Evolutionary conservation across 2,329 filamentous ascomycete genomes (phyloP), one percentile per base, ranked within the genome.

Genomic region (Xenoacremonium recifei): DNA sequence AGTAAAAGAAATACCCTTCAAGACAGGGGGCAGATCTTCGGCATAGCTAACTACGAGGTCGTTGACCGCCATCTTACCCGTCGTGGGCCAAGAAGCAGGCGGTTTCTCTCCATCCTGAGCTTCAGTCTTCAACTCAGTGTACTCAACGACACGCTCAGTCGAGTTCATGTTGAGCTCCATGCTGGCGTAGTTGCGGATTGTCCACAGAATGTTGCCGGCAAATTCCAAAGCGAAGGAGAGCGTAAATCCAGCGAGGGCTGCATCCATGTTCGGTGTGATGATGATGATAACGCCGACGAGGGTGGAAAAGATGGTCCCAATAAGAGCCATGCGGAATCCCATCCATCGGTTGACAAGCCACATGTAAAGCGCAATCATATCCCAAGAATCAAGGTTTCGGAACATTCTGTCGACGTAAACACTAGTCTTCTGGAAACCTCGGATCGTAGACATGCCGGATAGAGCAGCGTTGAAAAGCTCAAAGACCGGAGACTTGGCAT

Each of bases 141-240:
- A 92, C 60, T 91, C 87, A 4, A 89, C 70, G 19, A 92, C 80
- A 21, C 87, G 75, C 64, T 92, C 87, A 0, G 83, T 82, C 1
- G 85, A 79, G 55, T 90, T 90, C 84, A 91, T 89, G 56, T 87
- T 80, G 4, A 91, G 69, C 59, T 92, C 87, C 16, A 89, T 68
- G 47, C 80, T 82, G 0, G 85, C 77, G 57, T 88, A 89, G 41
- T 82, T 70, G 2, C 84, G 73, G 27, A 89, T 76, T 0, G 79
- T 75, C 77, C 79, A 86, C 36, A 84, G 76, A 40, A 89, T 77
- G 6, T 74, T 72, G 13, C 65, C 65, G 0, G 82, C 78, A 58
- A 89, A 88, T 42, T 87, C 79, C 21, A 91, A 70, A 0, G 85
- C 79, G 61, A 91, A 91, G 3, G 80, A 79, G 29, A 92, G 67